phyloP scores from a whole-genome alignment of 2,329 filamentous ascomycete species.

The Thielaviopsis euricoi region DNA sequence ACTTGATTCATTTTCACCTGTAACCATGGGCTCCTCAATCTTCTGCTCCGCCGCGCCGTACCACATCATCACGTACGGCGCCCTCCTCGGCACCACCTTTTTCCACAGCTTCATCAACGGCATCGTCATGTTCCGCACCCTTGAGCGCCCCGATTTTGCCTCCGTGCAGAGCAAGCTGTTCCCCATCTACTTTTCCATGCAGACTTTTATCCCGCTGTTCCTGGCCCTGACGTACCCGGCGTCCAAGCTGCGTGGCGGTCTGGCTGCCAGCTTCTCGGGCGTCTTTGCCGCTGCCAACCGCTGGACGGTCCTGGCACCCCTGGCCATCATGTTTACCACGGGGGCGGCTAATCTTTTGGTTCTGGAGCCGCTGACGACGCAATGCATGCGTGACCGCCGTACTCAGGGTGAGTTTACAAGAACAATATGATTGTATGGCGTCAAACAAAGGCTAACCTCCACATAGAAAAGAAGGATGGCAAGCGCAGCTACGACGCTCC shows the following conservation, averaged over 20 bases:
- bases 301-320: conserved; percentile 48
- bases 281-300: conserved; percentile 44
- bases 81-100: conserved; percentile 69
- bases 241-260: conserved; percentile 24
- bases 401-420: conserved; percentile 47
- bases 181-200: conserved; percentile 75
- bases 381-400: conserved; percentile 58
- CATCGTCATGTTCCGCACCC: conserved; percentile 57
- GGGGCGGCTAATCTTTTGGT: conserved; percentile 54
- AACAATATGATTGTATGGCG: neutral
- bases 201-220: conserved; percentile 56
- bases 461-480: conserved; percentile 63
- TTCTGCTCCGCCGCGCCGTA: conserved; percentile 53
- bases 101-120: conserved; percentile 73
- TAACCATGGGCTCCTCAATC: conserved; percentile 19
- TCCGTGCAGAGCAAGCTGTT: conserved; percentile 67
- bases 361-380: conserved; percentile 59
- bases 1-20: neutral
- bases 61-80: conserved; percentile 69
- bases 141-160: conserved; percentile 68
- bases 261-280: conserved; percentile 33
- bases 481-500: conserved; percentile 70
- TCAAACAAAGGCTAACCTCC: neutral
- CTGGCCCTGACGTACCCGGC: conserved; percentile 69
- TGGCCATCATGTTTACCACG: conserved; percentile 53